These are phyloP conservation scores for Lentinula novae-zelandiae DNA, from an alignment of 1,284 basidiomycete species.

Conservation along the genomic window DNA sequence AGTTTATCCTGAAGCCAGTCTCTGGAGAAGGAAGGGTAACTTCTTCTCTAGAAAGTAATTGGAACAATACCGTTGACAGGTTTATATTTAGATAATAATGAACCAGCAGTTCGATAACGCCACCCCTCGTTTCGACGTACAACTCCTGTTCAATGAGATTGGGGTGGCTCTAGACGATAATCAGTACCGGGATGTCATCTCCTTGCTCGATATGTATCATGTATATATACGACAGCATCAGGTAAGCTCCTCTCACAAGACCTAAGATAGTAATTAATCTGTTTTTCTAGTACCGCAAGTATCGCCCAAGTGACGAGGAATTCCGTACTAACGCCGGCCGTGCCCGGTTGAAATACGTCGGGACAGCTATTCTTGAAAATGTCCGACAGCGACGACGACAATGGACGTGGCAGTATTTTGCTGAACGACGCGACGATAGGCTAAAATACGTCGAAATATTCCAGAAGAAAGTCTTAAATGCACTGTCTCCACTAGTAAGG, in stretches of 20 bases:
- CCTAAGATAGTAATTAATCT: slow-evolving; percentile 2
- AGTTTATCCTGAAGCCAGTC: slow-evolving; percentile 95
- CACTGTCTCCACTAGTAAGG: slow-evolving; percentile 45
- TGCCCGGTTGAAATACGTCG: slow-evolving; percentile 82
- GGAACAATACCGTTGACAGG: not conserved
- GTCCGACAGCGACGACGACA: slow-evolving; percentile 82
- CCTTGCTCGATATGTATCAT: slow-evolving; percentile 95
- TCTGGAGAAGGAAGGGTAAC: slow-evolving; percentile 88
- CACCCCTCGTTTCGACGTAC: slow-evolving; percentile 85
- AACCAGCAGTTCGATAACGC: slow-evolving; percentile 74
- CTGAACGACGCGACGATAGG: slow-evolving; percentile 85
- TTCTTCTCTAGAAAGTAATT: slow-evolving; percentile 5
- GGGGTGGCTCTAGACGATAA: slow-evolving; percentile 91
- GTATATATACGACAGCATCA: slow-evolving; percentile 91
- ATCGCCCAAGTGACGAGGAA: slow-evolving; percentile 64
- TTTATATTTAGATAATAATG: slow-evolving; percentile 63
- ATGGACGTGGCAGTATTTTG: slow-evolving; percentile 95
- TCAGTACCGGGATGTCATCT: slow-evolving; percentile 94
- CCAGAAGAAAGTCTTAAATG: slow-evolving; percentile 68
- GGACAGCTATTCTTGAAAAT: slow-evolving; percentile 78
- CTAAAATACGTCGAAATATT: slow-evolving; percentile 84
- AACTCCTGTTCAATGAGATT: slow-evolving; percentile 92
- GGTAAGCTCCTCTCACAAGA: slow-evolving; percentile 36
- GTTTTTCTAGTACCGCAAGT: slow-evolving; percentile 70
- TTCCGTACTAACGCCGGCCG: slow-evolving; percentile 64